Base-by-base conservation (phyloP, 306 rosid species). In the Potentilla sterilis region DNA sequence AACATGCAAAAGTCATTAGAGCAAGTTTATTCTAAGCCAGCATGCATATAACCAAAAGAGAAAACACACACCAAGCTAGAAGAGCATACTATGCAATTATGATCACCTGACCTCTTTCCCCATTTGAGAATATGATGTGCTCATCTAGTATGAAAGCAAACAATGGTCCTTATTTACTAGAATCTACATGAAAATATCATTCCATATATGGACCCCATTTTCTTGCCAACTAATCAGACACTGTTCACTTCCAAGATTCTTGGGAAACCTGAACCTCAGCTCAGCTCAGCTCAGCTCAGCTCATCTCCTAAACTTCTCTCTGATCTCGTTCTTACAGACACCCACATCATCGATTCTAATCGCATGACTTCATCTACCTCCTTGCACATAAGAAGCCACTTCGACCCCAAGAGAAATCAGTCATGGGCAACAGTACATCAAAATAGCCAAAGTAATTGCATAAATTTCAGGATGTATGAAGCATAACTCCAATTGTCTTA, bases 391-490 rank as follows among this genome's bases (percentile, higher is more conserved):
- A 81, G 42, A 78, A 61, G 70, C 73, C 71, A 54, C 24, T 37
- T 54, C 63, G 34, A 46, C 77, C 22, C 75, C 59, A 72, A 52
- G 21, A 61, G 46, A 77, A 81, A 66, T 13, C 77, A 73, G 19
- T 48, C 84, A 42, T 54, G 74, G 79, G 15, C 28, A 16, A 18
- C 46, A 70, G 21, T 18, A 1, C 85, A 67, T 55, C 74, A 44
- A 1, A 76, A 58, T 40, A 66, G 15, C 64, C 74, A 81, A 52
- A 78, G 68, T 63, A 55, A 10, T 51, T 57, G 77, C 71, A 72
- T 78, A 66, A 85, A 82, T 83, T 80, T 63, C 67, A 76, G 78
- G 72, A 90, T 75, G 96, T 88, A 80, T 77, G 89, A 73, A 42
- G 19, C 37, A 59, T 5, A 72, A 74, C 75, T 55, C 64, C 49